Conservation (phyloP, 208 protist species). For the Tritrichomonas musculus region DNA sequence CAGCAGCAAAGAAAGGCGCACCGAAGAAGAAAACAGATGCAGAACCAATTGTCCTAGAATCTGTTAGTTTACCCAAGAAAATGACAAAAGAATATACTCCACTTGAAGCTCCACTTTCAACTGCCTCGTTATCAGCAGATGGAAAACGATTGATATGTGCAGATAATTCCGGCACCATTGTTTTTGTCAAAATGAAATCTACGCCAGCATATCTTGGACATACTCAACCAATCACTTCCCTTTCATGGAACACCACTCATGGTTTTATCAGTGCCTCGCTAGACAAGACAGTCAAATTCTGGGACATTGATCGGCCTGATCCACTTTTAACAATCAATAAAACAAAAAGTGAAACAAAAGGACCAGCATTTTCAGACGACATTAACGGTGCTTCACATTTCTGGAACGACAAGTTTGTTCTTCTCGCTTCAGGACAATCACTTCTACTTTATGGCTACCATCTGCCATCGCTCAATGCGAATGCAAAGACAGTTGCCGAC, state of each 20-base stretch:
- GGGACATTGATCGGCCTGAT: constrained; percentile 16
- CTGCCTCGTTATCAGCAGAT: background rate
- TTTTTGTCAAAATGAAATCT: constrained; percentile 7
- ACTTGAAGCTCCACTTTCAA: background rate
- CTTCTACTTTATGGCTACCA: background rate
- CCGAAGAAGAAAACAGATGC: background rate
- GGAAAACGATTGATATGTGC: background rate
- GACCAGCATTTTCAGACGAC: background rate
- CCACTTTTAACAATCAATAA: background rate
- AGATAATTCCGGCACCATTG: background rate
- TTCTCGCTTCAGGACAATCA: background rate
- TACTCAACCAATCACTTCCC: background rate
- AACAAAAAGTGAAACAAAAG: background rate
- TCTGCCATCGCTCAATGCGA: background rate
- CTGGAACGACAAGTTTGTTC: constrained; percentile 3
- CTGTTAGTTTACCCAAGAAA: background rate
- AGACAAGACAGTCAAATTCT: background rate
- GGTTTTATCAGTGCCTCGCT: background rate
- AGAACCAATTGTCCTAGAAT: background rate
- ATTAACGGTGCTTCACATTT: background rate
- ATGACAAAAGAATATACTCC: background rate
- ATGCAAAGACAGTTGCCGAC: background rate
- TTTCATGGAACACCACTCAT: background rate
- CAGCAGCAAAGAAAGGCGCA: background rate
- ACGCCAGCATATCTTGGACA: constrained; percentile 29